Evolutionary conservation across 1,284 basidiomycete genomes (phyloP), one percentile per base, ranked within the genome.

Genomic region (Volvariella volvacea): DNA sequence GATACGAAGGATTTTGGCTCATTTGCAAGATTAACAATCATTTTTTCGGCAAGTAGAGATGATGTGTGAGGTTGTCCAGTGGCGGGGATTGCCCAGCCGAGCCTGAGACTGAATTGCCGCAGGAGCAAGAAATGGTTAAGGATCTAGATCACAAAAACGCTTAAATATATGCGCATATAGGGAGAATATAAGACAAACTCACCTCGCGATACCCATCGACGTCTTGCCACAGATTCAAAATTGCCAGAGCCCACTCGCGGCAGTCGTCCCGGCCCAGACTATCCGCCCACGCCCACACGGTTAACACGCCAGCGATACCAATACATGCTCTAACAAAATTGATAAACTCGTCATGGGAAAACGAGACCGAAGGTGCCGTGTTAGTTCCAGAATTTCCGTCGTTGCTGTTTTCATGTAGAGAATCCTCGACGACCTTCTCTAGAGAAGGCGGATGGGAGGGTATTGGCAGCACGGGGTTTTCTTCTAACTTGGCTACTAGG

Each of bases 281-380:
- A 54, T 88, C 86, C 15, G 85, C 76, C 81, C 84, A 89, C 4
- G 82, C 81, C 55, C 80, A 81, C n/a, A 85, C 81, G 1, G 78
- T 78, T n/a, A 89, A 61, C 8, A 86, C 77, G 39, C 71, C 70
- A 2, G 79, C 71, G 3, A 88, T 70, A 4, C 86, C 86, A 39
- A 88, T 62, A 48, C 74, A 78, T 0, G 80, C 80, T 47, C 80
- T 71, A 16, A 83, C 63, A 49, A 83, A 80, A 1, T 70, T 64
- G 15, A 85, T 61, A 50, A 87, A 83, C 41, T 80, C 76, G 28
- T 72, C 70, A 56, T 80, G 76, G 1, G 73, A 68, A 20, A 71
- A 28, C 12, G 25, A 12, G 6, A 28, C 25, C 25, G 25, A 28
- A 6, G 25, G 25, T 12, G 25, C 25, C 6, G 25, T 28, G 34